Percentiles rank a stretch among this genome's conserved stretches.
Evolutionary conservation across 1,284 basidiomycete genomes (phyloP).

Genomic region (Entoloma clypeatum): DNA sequence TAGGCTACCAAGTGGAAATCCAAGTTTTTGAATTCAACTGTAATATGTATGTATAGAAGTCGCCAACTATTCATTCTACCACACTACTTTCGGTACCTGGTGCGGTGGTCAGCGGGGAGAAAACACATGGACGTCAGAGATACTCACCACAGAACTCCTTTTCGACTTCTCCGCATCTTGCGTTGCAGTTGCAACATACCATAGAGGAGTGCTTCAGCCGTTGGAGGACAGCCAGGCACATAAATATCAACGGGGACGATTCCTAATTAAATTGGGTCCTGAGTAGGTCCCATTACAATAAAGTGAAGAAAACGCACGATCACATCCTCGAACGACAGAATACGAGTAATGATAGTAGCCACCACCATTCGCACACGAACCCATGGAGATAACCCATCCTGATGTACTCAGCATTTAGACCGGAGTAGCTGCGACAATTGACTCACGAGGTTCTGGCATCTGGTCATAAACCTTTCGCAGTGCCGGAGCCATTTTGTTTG

Average conservation of each 20-base stretch:
- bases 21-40: constrained; percentile 5
- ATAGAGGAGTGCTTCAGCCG: constrained; percentile 91
- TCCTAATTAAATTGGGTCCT: constrained; percentile 38
- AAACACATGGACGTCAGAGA: constrained; percentile 5
- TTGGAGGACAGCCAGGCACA: constrained; percentile 92
- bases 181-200: constrained; percentile 96
- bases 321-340: constrained; percentile 98
- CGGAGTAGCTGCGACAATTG: constrained; percentile 15
- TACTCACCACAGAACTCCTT: constrained; percentile 85
- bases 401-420: constrained; percentile 11
- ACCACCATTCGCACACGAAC: constrained; percentile 97
- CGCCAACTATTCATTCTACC: constrained; percentile 5
- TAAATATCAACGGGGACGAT: constrained; percentile 99
- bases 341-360: constrained; percentile 99
- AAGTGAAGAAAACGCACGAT: constrained; percentile 57
- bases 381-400: constrained; percentile 99
- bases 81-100: constrained; percentile 51
- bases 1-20: no score
- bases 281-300: constrained; percentile 4
- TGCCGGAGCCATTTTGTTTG: constrained; percentile 99
- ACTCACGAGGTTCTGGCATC: constrained; percentile 86
- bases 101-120: no score
- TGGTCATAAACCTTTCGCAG: constrained; percentile 95
- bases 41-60: constrained; percentile 6
- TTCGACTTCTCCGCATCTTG: constrained; percentile 92